Base-by-base conservation (phyloP, 2,329 filamentous ascomycete genomes). In the Botrytis galanthina region DNA sequence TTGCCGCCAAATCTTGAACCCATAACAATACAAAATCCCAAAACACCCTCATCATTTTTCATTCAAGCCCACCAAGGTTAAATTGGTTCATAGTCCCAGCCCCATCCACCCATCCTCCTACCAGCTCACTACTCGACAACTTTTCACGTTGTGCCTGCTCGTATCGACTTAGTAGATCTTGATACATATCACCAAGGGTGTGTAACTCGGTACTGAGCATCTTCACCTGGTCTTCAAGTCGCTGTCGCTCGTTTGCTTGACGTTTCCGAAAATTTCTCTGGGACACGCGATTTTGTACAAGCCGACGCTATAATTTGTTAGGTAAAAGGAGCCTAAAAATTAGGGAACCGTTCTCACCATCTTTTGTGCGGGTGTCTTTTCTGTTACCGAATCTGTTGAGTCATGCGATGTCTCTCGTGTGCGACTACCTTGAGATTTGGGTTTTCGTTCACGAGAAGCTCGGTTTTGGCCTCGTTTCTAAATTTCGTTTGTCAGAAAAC, bases 381-480 rank as follows among this genome's bases (percentile, higher is more conserved):
- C 72, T 32, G 63, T 48, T 35, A 70, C 29, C 4, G 72, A 73
- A 26, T 73, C 72, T 35, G 37, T 61, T 35, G 72, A 73, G 57
- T 73, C 72, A 73, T 73, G 72, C 57, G 72, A 73, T 70, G 67
- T 70, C 68, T 73, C 72, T 42, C 72, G 62, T 26, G 71, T 72
- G 62, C 71, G 71, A 37, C n/a, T 51, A 5, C 71, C 63, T 48
- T 69, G 63, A 35, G 71, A 51, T 72, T 48, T 68, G 32, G 54
- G 37, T 32, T 69, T 69, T 32, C 46, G 57, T 18, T 72, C 71
- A 32, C 54, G 51, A 69, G 71, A 48, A 12, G 63, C 32, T 60
- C 60, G 70, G 35, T 46, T 46, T 61, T 46, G 68, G 32, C 54
- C 39, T 72, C 71, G 48, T 51, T 69, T 51, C 71, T 72, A 62